phyloP scores from a whole-genome alignment of 768 basidiomycete genomes.

The Xerocomus brunneocitrinus region DNA sequence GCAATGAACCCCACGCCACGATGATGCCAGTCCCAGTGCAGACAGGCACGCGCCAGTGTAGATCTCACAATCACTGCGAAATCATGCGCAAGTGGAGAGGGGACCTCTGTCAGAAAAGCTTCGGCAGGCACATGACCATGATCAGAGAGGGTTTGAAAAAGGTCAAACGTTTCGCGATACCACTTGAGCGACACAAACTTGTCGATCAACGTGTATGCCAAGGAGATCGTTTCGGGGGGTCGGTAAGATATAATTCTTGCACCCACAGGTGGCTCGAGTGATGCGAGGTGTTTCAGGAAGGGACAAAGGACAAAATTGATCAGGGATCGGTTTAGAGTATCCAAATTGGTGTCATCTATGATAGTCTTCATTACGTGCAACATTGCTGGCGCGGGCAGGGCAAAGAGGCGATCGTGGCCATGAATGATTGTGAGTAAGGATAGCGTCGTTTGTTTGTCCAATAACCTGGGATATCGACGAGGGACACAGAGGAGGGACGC shows the following conservation, averaged over 20 bases:
- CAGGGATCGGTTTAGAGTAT: constrained; percentile 18
- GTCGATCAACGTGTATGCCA: constrained; percentile 42
- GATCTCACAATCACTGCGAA: constrained; percentile 46
- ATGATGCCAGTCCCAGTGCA: constrained; percentile 51
- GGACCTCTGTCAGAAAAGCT: constrained; percentile 38
- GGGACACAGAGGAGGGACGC: constrained; percentile 24
- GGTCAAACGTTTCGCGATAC: constrained; percentile 35
- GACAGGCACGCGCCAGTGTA: constrained; percentile 47
- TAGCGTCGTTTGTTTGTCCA: constrained; percentile 22
- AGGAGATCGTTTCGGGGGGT: constrained; percentile 36
- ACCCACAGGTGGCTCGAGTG: constrained; percentile 25
- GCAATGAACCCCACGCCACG: constrained; percentile 40
- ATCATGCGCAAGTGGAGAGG: constrained; percentile 30
- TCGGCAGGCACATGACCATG: constrained; percentile 43
- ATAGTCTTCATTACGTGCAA: constrained; percentile 21
- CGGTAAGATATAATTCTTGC: constrained; percentile 31
- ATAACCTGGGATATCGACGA: constrained; percentile 11
- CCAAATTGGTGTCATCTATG: constrained; percentile 12
- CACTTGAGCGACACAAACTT: constrained; percentile 36
- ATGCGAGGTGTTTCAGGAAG: constrained; percentile 28
- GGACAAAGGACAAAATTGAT: constrained; percentile 28
- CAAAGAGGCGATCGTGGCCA: constrained; percentile 10
- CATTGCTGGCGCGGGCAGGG: constrained; percentile 11
- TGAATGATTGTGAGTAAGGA: constrained; percentile 19
- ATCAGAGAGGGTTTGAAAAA: constrained; percentile 49